Evolutionary conservation across 2,329 filamentous ascomycete genomes (phyloP), one percentile per base, ranked within the genome.

Genomic region (Hymenoscyphus infarciens): DNA sequence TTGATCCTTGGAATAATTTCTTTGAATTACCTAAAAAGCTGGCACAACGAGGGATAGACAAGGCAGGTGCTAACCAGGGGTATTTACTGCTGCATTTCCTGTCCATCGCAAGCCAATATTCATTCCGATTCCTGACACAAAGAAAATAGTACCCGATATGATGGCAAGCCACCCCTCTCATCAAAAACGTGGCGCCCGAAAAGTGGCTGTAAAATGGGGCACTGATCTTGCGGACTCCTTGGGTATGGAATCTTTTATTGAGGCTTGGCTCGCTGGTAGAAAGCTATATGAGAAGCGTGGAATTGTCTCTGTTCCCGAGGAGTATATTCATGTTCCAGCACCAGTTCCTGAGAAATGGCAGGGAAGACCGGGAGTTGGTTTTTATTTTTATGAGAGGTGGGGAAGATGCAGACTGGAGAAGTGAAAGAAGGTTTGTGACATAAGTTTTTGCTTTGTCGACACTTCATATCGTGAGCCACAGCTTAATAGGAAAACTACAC

Each of bases 191-290:
- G 77, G 77, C 3, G 70, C 74, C 1, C 77, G 76, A 1, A 71
- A 70, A 38, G 67, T 76, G 39, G 68, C 79, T 31, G 70, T 78
- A 33, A 66, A 72, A 25, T 79, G 75, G 74, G 76, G 77, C 6
- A 73, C 73, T 1, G 62, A 72, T 7, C 69, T 75, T n/a, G 75
- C 67, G 31, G 66, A 68, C 39, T 38, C 38, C 1, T 45, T 63
- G 19, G 61, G 60, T 1, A 11, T 63, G n/a, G 59, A 61, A 16
- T 57, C 56, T 10, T 64, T 60, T 57, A 61, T 67, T 8, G 61
- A 60, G n/a, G 65, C 62, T 3, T 66, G 65, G 1, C 19, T 25
- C 0, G 52, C 60, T 57, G 67, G 42, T 11, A 70, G 60, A 56
- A 53, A 42, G 2, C 53, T 69, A 33, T 69, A 69, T 61, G 67